These are phyloP conservation scores for Plectosphaerella sp. DNA, from an alignment of 2,329 filamentous ascomycete genomes.

Conservation along the genomic window DNA sequence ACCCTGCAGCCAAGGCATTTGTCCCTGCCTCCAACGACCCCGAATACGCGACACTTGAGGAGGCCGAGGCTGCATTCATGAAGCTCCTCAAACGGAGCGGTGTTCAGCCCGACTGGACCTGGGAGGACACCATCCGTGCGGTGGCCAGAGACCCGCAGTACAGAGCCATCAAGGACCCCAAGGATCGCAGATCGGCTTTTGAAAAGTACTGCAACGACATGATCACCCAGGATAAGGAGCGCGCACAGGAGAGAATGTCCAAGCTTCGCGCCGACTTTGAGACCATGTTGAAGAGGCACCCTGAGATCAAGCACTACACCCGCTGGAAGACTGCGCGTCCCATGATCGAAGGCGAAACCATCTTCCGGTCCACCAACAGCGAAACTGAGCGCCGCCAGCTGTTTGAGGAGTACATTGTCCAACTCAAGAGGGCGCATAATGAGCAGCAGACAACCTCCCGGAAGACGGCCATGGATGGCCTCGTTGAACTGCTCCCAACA, in stretches of 20 bases:
- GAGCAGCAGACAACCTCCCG: conserved; percentile 70
- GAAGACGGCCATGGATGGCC: conserved; percentile 78
- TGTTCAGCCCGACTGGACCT: conserved; percentile 87
- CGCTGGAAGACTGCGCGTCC: conserved; percentile 94
- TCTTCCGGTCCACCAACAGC: conserved; percentile 85
- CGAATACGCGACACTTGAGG: conserved; percentile 74
- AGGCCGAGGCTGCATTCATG: conserved; percentile 88
- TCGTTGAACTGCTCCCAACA: conserved; percentile 71
- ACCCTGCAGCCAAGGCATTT: conserved; percentile 53
- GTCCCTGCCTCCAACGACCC: conserved; percentile 65
- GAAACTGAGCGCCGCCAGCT: conserved; percentile 84
- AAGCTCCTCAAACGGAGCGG: conserved; percentile 83
- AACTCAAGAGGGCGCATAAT: conserved; percentile 74
- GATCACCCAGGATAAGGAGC: conserved; percentile 87
- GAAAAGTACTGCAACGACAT: conserved; percentile 93
- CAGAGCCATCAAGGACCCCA: conserved; percentile 86
- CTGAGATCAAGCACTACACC: conserved; percentile 95
- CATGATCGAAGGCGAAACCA: conserved; percentile 91
- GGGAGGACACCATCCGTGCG: conserved; percentile 82
- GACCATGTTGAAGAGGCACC: conserved; percentile 92
- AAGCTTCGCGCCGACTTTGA: conserved; percentile 93
- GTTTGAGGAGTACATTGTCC: conserved; percentile 87
- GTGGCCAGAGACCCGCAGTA: conserved; percentile 91
- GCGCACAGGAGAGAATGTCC: conserved; percentile 84
- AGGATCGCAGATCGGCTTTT: conserved; percentile 84